phyloP scores from a whole-genome alignment of 371 early-diverging fungal genomes.

The Syncephalastrum monosporum region DNA sequence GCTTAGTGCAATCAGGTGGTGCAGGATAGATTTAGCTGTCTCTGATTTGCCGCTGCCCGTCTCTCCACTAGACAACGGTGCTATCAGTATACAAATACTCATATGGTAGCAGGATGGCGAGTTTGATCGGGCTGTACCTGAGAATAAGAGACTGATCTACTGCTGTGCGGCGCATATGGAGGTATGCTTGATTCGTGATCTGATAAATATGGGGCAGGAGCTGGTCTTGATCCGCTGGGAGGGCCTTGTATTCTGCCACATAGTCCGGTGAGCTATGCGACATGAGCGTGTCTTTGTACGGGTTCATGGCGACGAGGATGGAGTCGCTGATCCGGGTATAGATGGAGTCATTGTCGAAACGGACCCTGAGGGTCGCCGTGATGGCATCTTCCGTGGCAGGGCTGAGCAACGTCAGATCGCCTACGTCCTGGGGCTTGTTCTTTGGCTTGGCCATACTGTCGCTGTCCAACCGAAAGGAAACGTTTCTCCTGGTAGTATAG shows the following conservation, averaged over 20 bases:
- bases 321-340: slow-evolving; percentile 69
- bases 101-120: background rate
- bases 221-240: slow-evolving; percentile 51
- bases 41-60: slow-evolving; percentile 91
- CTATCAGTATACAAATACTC: too few relatives aligned
- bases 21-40: slow-evolving; percentile 55
- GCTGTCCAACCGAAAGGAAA: slow-evolving; percentile 10
- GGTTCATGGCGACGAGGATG: slow-evolving; percentile 52
- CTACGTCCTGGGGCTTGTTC: slow-evolving; percentile 22
- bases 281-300: slow-evolving; percentile 36
- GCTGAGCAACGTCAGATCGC: slow-evolving; percentile 29
- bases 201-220: slow-evolving; percentile 87
- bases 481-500: background rate
- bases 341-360: slow-evolving; percentile 54
- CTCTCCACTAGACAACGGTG: slow-evolving; percentile 68
- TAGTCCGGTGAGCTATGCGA: slow-evolving; percentile 66
- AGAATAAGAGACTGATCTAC: slow-evolving; percentile 80
- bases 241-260: slow-evolving; percentile 66
- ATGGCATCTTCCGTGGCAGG: slow-evolving; percentile 40
- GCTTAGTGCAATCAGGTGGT: slow-evolving; percentile 71
- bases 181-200: slow-evolving; percentile 68
- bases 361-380: slow-evolving; percentile 46
- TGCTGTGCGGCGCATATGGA: slow-evolving; percentile 83
- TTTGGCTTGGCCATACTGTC: slow-evolving; percentile 18
- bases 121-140: slow-evolving; percentile 55